These are phyloP conservation scores for Talaromyces sp. DNA, from an alignment of 2,329 filamentous ascomycete genomes.

Conservation along the genomic window DNA sequence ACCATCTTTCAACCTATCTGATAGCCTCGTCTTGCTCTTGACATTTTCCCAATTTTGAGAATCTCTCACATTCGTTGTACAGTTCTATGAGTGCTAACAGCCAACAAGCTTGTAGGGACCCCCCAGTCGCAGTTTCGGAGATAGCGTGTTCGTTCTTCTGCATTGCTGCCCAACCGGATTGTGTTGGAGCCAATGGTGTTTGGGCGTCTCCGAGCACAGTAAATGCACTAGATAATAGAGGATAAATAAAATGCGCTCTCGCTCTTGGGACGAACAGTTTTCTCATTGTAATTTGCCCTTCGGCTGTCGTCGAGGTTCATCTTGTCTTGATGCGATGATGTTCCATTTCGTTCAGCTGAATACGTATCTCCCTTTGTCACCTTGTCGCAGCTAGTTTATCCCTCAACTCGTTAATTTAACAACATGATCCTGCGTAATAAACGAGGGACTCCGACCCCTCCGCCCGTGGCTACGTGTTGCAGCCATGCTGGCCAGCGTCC, in stretches of 20 bases:
- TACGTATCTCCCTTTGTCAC: not conserved
- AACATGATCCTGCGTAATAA: not conserved
- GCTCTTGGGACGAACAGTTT: not conserved
- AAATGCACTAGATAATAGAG: not conserved
- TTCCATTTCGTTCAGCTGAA: not conserved
- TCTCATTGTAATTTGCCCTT: not conserved
- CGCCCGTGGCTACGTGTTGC: not conserved
- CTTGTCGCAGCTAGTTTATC: not conserved
- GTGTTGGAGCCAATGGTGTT: not conserved
- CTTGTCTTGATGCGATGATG: not conserved
- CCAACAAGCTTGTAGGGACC: not conserved
- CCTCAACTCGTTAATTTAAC: not conserved
- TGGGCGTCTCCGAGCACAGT: not conserved
- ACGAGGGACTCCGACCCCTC: not conserved
- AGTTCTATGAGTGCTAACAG: not conserved
- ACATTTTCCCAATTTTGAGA: not conserved
- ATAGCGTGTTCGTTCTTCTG: slow-evolving; percentile 3
- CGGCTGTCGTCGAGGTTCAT: not conserved
- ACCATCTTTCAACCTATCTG: slow-evolving; percentile 24
- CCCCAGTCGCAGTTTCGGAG: not conserved
- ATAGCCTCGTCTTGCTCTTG: slow-evolving; percentile 5
- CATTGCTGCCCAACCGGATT: slow-evolving; percentile 15
- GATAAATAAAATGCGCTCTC: not conserved
- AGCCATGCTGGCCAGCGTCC: not conserved
- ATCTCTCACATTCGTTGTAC: not conserved